Evolutionary conservation across 495 filamentous ascomycete genomes (phyloP).

Genomic region (Penicillium cosmopolitanum): DNA sequence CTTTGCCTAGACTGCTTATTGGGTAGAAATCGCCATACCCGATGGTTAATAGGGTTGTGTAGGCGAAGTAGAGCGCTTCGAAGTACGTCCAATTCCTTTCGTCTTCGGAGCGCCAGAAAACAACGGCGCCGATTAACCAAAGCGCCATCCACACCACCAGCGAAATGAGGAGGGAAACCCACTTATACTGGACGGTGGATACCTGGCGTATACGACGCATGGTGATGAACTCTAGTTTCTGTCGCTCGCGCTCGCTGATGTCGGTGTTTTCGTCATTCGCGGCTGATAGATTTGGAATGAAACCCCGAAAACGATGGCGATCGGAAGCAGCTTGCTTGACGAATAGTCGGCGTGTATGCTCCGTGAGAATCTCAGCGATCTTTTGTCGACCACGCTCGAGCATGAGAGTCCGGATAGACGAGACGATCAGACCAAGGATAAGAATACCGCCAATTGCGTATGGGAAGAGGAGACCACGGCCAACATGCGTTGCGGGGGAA

Average conservation of each 20-base stretch:
- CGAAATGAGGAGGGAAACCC: constrained; percentile 69
- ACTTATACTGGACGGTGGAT: constrained; percentile 61
- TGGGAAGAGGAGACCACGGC: constrained; percentile 73
- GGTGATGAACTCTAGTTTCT: constrained; percentile 72
- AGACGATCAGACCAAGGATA: constrained; percentile 81
- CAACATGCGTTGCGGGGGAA: constrained; percentile 61
- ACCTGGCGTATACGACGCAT: constrained; percentile 75
- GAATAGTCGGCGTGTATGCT: constrained; percentile 64
- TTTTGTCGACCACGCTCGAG: constrained; percentile 75
- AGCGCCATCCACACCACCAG: constrained; percentile 65
- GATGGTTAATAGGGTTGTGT: constrained; percentile 78
- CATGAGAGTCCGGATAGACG: constrained; percentile 78
- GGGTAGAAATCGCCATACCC: constrained; percentile 82
- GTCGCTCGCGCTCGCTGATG: constrained; percentile 56
- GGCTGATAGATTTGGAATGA: constrained; percentile 22
- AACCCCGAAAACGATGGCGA: constrained; percentile 9
- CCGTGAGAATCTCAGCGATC: constrained; percentile 68
- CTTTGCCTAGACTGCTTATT: constrained; percentile 68
- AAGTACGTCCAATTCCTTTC: constrained; percentile 78
- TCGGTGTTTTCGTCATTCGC: constrained; percentile 1
- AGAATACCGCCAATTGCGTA: constrained; percentile 82
- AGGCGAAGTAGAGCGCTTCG: constrained; percentile 77
- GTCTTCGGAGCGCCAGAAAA: constrained; percentile 65
- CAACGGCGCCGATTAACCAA: constrained; percentile 77
- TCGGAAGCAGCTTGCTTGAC: constrained; percentile 40